Conservation (phyloP, 768 basidiomycete genomes). For the Leccinum longicurvipes region DNA sequence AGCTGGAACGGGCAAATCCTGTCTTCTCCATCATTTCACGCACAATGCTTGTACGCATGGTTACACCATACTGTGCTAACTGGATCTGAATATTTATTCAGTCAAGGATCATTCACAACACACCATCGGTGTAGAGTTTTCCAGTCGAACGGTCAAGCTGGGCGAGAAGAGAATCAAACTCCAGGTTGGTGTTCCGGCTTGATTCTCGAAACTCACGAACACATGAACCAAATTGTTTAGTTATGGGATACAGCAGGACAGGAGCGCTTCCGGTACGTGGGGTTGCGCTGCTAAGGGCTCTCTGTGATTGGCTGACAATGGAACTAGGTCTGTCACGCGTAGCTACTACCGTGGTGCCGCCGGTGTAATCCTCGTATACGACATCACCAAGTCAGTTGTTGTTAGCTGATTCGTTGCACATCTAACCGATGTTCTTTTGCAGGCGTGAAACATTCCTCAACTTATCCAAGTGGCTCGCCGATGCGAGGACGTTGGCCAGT, state of each 20-base stretch:
- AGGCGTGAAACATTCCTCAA: conserved; percentile 88
- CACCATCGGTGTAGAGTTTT: conserved; percentile 98
- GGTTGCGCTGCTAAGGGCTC: neutral
- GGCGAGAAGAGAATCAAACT: conserved; percentile 95
- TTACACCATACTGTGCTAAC: neutral
- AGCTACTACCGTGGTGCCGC: conserved; percentile 96
- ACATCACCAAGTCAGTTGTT: conserved; percentile 74
- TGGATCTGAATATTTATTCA: conserved; percentile 32
- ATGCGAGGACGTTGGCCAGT: conserved; percentile 89
- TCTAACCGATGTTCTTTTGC: conserved; percentile 7
- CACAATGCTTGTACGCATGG: conserved; percentile 85
- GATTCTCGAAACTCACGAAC: conserved; percentile 6
- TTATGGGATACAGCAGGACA: conserved; percentile 98
- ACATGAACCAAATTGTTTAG: conserved; percentile 38
- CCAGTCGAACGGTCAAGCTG: conserved; percentile 86
- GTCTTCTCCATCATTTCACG: conserved; percentile 93
- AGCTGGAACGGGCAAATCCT: conserved; percentile 96
- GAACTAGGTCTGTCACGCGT: conserved; percentile 77
- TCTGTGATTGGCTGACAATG: conserved; percentile 10
- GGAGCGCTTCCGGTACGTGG: conserved; percentile 78
- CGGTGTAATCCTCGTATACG: conserved; percentile 89
- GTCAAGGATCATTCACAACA: conserved; percentile 97
- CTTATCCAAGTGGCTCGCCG: conserved; percentile 85
- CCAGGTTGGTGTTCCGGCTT: conserved; percentile 57
- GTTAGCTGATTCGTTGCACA: neutral